Conservation (phyloP, 805 yeast genomes). For the Candida takata region DNA sequence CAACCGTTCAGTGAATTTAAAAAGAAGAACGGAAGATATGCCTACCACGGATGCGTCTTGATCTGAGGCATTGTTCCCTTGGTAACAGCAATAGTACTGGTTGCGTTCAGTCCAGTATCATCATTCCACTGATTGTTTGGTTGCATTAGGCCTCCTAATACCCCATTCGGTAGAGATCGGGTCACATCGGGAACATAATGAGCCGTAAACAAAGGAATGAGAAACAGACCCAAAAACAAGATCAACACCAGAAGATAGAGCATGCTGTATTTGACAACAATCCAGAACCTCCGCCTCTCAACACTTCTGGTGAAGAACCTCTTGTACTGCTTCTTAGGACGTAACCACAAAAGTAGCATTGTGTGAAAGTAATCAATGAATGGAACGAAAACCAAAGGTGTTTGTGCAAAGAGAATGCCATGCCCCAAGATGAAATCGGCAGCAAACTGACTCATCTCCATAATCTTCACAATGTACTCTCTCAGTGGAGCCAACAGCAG, state of each 20-base stretch:
- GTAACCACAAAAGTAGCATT: conserved; percentile 59
- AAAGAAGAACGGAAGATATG: too few species aligned
- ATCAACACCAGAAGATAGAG: conserved; percentile 37
- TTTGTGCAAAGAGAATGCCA: conserved; percentile 45
- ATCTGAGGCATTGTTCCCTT: conserved; percentile 29
- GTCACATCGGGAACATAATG: conserved; percentile 23
- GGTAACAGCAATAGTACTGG: conserved; percentile 34
- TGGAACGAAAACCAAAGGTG: conserved; percentile 58
- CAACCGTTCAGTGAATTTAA: too few species aligned
- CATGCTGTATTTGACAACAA: conserved; percentile 38
- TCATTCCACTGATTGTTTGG: conserved; percentile 56
- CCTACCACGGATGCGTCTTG: conserved; percentile 26
- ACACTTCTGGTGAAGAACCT: conserved; percentile 34
- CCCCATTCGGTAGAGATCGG: conserved; percentile 17
- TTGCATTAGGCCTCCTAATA: conserved; percentile 41
- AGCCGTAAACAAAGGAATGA: conserved; percentile 41
- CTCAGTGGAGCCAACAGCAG: conserved; percentile 56
- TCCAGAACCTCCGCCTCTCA: conserved; percentile 32
- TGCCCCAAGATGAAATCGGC: conserved; percentile 59
- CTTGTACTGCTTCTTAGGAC: conserved; percentile 38
- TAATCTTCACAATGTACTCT: conserved; percentile 54
- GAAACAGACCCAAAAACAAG: conserved; percentile 33
- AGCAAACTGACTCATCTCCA: conserved; percentile 63
- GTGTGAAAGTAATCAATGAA: conserved; percentile 63
- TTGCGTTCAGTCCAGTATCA: conserved; percentile 58